These are phyloP conservation scores for Axilococcus clingmanii DNA, from an alignment of 139 green algal genomes.

Conservation along the genomic window DNA sequence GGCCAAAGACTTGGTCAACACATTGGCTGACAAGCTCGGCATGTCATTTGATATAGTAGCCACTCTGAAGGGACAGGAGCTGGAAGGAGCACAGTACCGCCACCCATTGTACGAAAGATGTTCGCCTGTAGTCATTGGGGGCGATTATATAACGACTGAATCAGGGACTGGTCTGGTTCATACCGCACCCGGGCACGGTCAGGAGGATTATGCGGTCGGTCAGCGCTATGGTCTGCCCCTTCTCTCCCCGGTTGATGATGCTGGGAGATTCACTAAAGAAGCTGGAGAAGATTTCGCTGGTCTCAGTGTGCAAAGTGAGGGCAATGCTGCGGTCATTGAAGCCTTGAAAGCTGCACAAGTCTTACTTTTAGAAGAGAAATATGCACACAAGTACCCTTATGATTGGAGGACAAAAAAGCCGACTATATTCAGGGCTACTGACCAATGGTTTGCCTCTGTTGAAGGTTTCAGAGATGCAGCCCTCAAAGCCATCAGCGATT, in stretches of 20 bases:
- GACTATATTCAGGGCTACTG: constrained; percentile 95
- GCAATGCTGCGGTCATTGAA: constrained; percentile 76
- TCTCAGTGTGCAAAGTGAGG: constrained; percentile 70
- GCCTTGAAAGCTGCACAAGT: constrained; percentile 44
- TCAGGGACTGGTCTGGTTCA: constrained; percentile 95
- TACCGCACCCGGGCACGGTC: constrained; percentile 89
- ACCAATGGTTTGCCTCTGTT: constrained; percentile 84
- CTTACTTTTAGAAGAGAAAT: constrained; percentile 83
- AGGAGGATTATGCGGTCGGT: constrained; percentile 91
- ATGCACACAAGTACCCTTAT: constrained; percentile 99
- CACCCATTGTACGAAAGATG: constrained; percentile 81
- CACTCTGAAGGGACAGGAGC: constrained; percentile 43
- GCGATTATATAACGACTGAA: constrained; percentile 99
- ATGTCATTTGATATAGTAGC: constrained; percentile 33
- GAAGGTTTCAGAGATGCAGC: constrained; percentile 71
- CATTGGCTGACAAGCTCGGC: constrained; percentile 60
- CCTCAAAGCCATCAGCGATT: constrained; percentile 56
- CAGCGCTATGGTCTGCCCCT: constrained; percentile 75
- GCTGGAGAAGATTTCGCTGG: constrained; percentile 72
- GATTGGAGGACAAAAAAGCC: constrained; percentile 99
- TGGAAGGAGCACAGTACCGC: constrained; percentile 77
- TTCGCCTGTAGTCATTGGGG: constrained; percentile 81
- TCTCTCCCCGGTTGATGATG: constrained; percentile 92
- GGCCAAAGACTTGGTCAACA: constrained; percentile 61
- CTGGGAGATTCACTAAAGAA: constrained; percentile 86